Percentiles rank a stretch among this genome's conserved stretches.
Evolutionary conservation across 768 basidiomycete genomes (phyloP).

Genomic region (Cystoderma amianthinum): DNA sequence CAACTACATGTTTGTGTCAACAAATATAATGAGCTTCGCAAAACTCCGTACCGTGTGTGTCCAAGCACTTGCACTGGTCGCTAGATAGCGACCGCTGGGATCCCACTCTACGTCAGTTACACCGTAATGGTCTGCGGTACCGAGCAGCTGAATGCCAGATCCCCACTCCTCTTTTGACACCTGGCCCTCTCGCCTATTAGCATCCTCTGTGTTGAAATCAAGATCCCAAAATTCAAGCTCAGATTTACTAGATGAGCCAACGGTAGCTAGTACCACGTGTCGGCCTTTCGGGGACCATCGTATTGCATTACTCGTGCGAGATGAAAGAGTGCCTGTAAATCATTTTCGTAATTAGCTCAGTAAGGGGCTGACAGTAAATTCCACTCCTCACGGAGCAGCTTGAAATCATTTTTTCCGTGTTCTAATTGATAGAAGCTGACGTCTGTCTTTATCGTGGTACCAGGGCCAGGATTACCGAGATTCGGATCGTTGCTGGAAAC

Average conservation of each 20-base stretch:
- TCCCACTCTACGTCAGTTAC: slow-evolving; percentile 99
- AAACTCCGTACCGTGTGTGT: slow-evolving; percentile 69
- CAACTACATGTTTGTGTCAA: slow-evolving; percentile 42
- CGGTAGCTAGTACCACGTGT: slow-evolving; percentile 92
- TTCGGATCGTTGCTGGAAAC: slow-evolving; percentile 93
- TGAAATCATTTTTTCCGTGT: slow-evolving; percentile 90
- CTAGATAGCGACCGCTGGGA: slow-evolving; percentile 89
- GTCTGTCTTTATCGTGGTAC: slow-evolving; percentile 93
- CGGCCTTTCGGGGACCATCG: slow-evolving; percentile 96
- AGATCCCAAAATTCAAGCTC: slow-evolving; percentile 99
- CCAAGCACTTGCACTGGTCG: slow-evolving; percentile 93
- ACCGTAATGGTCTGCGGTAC: slow-evolving; percentile 90
- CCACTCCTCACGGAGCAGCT: slow-evolving; percentile 67
- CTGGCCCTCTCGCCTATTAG: slow-evolving; percentile 42
- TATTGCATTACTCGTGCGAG: slow-evolving; percentile 87
- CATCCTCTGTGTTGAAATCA: slow-evolving; percentile 74
- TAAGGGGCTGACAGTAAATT: slow-evolving; percentile 6
- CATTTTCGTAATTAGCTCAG: slow-evolving; percentile 6
- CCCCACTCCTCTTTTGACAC: slow-evolving; percentile 72
- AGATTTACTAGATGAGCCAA: slow-evolving; percentile 91
- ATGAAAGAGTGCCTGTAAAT: slow-evolving; percentile 60
- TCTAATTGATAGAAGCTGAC: slow-evolving; percentile 96
- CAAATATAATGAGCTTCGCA: slow-evolving; percentile 1
- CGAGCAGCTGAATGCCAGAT: slow-evolving; percentile 77
- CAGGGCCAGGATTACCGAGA: slow-evolving; percentile 82